Base-by-base conservation (phyloP, 805 yeast species). In the Zygosaccharomyces bisporus region DNA sequence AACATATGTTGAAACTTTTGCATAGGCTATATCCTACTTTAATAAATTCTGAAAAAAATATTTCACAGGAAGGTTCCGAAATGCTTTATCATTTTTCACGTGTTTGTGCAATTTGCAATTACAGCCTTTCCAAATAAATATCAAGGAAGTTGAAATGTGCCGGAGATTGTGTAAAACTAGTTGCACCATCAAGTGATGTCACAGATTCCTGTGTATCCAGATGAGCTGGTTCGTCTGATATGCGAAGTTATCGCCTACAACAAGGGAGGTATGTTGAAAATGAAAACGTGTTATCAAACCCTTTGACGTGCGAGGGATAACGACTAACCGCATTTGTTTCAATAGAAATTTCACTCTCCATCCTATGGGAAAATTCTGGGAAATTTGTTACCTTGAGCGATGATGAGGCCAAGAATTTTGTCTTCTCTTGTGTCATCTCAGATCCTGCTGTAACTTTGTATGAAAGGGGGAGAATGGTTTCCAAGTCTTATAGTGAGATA, bases 211-310 rank as follows among this genome's bases (percentile, higher is more conserved):
- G 47, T 50, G 4, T 58, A 52, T 31, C 68, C 68, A 3, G 66
- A 63, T 45, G 67, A 65, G 44, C 41, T 64, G 25, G 58, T 58
- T n/a, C 44, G 47, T 6, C 50, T 51, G 6, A 40, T 63, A 2
- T 51, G 52, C 23, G 53, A 59, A 21, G 63, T 60, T 31, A 50
- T 65, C n/a, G 64, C 67, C 2, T 63, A 53, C 41, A 54, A 54
- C 34, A 61, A 58, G 40, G 69, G 69, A 12, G 48, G 57, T 52
- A 54, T 54, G 53, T 45, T 34, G 6, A 19, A 16, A 8, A 21
- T n/a, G n/a, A n/a, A n/a, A n/a, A 21, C 24, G 17, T 14, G 30
- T 9, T 21, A 31, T 21, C 27, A 5, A 16, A 9, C 32, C 23
- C 12, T 35, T 18, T 40, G 23, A 18, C 19, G n/a, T 14, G 18